Evolutionary conservation across 148 eudicot species (phyloP).

Genomic region (Rhododendron ferrugineum): DNA sequence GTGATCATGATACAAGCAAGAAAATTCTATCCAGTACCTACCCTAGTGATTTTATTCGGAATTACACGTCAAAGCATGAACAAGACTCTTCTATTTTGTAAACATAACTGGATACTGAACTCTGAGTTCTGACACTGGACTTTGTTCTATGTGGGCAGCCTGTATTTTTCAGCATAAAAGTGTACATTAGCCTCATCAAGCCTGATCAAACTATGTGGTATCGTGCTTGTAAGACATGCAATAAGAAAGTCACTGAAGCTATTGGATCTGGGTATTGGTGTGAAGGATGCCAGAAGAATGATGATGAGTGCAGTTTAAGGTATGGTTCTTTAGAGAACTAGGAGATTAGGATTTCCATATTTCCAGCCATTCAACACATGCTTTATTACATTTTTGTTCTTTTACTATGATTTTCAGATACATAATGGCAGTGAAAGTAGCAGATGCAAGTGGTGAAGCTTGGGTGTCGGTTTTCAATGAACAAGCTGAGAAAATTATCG

Average conservation of each 20-base stretch:
- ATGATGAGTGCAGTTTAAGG: constrained; percentile 81
- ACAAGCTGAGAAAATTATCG: constrained; percentile 78
- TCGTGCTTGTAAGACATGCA: constrained; percentile 93
- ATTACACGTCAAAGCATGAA: neutral
- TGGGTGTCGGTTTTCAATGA: constrained; percentile 82
- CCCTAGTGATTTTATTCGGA: neutral
- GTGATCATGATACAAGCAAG: neutral
- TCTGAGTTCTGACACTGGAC: constrained; percentile 7
- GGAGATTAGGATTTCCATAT: neutral
- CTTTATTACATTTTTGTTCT: constrained; percentile 1
- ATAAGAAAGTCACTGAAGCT: constrained; percentile 89
- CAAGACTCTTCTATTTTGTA: neutral
- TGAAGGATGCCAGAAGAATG: constrained; percentile 89
- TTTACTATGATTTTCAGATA: constrained; percentile 41
- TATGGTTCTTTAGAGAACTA: constrained; percentile 14
- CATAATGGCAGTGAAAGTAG: constrained; percentile 58
- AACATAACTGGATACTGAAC: neutral
- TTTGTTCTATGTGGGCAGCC: constrained; percentile 44
- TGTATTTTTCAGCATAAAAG: constrained; percentile 67
- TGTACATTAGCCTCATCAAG: constrained; percentile 65
- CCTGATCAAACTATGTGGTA: constrained; percentile 94
- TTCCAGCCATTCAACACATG: neutral
- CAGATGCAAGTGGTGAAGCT: constrained; percentile 87
- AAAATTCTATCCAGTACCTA: neutral
- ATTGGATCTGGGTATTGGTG: constrained; percentile 95